Evolutionary conservation across 176 grass and related monocot species (phyloP).

Genomic region (Metroxylon sagu): DNA sequence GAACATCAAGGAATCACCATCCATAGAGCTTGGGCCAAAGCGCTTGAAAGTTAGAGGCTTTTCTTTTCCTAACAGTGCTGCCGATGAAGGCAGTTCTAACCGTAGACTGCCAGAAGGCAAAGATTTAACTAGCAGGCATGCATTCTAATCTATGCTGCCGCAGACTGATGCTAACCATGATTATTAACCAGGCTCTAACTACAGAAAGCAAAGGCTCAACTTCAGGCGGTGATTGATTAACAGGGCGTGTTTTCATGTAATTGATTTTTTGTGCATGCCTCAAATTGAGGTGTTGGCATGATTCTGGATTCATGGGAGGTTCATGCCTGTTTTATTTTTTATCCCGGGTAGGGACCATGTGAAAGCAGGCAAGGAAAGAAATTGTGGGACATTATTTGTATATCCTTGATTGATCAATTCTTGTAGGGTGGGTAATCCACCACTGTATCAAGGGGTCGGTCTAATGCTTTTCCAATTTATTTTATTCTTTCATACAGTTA

Average conservation of each 20-base stretch:
- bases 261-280: constrained; percentile 49
- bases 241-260: constrained; percentile 36
- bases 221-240: constrained; percentile 18
- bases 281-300: constrained; percentile 36
- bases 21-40: constrained; percentile 26
- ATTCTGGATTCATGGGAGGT: constrained; percentile 27
- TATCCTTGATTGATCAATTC: not conserved
- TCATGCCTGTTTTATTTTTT: constrained; percentile 2
- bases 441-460: constrained; percentile 40
- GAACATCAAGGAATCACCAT: not conserved
- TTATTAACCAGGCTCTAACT: constrained; percentile 40
- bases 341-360: constrained; percentile 12
- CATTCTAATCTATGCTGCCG: constrained; percentile 25
- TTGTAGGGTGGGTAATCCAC: constrained; percentile 31
- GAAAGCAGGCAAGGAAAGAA: constrained; percentile 22
- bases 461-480: constrained; percentile 30
- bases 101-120: constrained; percentile 28
- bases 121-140: constrained; percentile 23
- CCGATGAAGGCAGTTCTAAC: constrained; percentile 23
- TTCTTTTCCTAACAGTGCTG: constrained; percentile 14
- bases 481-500: constrained; percentile 53
- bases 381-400: too few relatives aligned
- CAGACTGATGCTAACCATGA: constrained; percentile 30
- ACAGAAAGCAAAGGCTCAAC: constrained; percentile 7
- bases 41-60: constrained; percentile 37